These are phyloP conservation scores for Rubia tinctorum DNA, from an alignment of 305 asterid species.

Conservation along the genomic window DNA sequence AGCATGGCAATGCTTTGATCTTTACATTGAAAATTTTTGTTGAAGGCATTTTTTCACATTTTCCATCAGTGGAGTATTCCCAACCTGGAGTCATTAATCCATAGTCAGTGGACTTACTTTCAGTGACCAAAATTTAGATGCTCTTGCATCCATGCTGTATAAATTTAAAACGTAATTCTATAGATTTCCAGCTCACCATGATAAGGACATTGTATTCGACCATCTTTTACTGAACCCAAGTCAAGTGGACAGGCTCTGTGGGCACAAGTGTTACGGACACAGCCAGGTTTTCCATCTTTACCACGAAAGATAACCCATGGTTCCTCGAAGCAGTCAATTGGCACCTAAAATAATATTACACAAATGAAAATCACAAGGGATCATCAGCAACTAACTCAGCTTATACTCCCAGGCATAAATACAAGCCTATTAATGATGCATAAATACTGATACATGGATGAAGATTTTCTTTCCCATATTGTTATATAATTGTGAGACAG, in stretches of 20 bases:
- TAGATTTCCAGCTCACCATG: constrained; percentile 51
- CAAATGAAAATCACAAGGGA: background rate
- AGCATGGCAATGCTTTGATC: constrained; percentile 76
- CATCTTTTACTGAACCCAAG: constrained; percentile 83
- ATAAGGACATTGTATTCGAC: constrained; percentile 88
- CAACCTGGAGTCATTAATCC: constrained; percentile 52
- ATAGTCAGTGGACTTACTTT: background rate
- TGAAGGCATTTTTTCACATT: constrained; percentile 92
- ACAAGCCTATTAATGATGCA: background rate
- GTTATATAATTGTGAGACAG: background rate
- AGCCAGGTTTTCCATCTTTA: constrained; percentile 84
- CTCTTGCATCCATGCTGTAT: background rate
- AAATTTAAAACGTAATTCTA: background rate
- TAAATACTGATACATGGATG: background rate
- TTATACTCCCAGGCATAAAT: background rate
- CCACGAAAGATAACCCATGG: constrained; percentile 95
- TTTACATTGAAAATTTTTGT: constrained; percentile 61
- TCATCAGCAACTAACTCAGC: background rate
- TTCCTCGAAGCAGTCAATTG: constrained; percentile 83
- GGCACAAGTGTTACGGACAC: constrained; percentile 86
- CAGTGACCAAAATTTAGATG: background rate
- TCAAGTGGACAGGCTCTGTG: constrained; percentile 94
- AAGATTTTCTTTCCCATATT: background rate
- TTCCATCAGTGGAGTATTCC: constrained; percentile 87
- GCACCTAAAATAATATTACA: constrained; percentile 40